These are phyloP conservation scores for Marasmius tenuissimus DNA, from an alignment of 1,284 basidiomycete genomes.

Conservation along the genomic window DNA sequence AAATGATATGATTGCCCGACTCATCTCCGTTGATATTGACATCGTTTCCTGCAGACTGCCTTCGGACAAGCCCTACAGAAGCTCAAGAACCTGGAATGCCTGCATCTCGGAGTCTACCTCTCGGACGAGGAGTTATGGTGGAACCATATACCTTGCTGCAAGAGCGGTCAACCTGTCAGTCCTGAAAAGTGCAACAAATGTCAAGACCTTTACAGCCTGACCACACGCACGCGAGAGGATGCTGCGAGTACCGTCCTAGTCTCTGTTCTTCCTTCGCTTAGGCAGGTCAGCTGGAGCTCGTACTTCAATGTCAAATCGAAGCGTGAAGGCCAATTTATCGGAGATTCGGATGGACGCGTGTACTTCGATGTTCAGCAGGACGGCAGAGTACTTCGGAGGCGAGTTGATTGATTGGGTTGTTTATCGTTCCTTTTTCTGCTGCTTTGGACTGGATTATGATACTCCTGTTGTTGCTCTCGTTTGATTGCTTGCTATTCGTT, in stretches of 20 bases:
- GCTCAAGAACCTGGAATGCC: conserved; percentile 45
- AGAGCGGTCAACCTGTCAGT: conserved; percentile 28
- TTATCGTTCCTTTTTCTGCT: neutral
- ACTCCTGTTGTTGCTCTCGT: neutral
- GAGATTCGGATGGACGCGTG: neutral
- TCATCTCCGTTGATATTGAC: neutral
- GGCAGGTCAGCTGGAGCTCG: conserved; percentile 53
- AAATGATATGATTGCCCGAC: neutral
- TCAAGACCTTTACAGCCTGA: conserved; percentile 21
- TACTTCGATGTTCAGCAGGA: neutral
- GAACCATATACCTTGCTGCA: conserved; percentile 33
- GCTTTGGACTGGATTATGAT: neutral
- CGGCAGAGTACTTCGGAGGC: neutral
- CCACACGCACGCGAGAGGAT: conserved; percentile 41
- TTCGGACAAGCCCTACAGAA: conserved; percentile 35
- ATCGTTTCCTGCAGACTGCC: conserved; percentile 24
- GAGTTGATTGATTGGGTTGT: neutral
- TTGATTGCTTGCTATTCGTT: neutral
- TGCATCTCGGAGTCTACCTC: conserved; percentile 61
- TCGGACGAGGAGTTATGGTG: conserved; percentile 45
- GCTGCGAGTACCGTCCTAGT: conserved; percentile 44
- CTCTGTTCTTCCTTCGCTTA: conserved; percentile 40
- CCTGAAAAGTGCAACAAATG: conserved; percentile 35
- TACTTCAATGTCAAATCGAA: conserved; percentile 37
- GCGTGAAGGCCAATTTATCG: neutral